phyloP scores from a whole-genome alignment of 164 flowering plant genomes.

The Umbilicus rupestris region DNA sequence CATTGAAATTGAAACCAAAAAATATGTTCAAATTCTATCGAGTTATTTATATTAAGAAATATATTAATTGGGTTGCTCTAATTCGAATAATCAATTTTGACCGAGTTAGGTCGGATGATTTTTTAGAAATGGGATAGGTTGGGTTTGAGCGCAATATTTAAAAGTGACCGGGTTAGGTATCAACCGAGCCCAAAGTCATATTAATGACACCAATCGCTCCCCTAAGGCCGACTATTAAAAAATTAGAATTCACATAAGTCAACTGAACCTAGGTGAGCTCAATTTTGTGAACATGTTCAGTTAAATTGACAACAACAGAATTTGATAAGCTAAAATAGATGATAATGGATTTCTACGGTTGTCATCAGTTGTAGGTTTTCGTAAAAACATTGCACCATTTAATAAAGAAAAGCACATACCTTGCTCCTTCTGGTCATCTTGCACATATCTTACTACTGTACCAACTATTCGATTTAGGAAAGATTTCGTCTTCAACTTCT shows the following conservation, averaged over 20 bases:
- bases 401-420: slow-evolving; percentile 32
- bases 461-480: slow-evolving; percentile 76
- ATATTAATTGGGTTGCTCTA: too few relatives aligned
- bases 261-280: background rate
- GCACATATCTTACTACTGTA: slow-evolving; percentile 90
- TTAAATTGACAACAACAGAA: background rate
- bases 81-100: too few relatives aligned
- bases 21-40: too few relatives aligned
- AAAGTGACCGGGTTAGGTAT: background rate
- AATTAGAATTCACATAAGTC: background rate
- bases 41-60: too few relatives aligned
- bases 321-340: background rate
- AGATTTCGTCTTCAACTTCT: slow-evolving; percentile 71
- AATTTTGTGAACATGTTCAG: background rate
- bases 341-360: background rate
- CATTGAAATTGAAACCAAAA: too few relatives aligned
- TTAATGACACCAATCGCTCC: background rate
- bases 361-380: too few relatives aligned
- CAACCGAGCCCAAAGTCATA: background rate
- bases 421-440: slow-evolving; percentile 89
- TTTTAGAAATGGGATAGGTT: too few relatives aligned
- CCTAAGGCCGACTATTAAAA: too few relatives aligned
- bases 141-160: too few relatives aligned
- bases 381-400: background rate
- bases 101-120: too few relatives aligned